Evolutionary conservation across 1,284 basidiomycete genomes (phyloP), one percentile per base, ranked within the genome.

Genomic region (Singerocomus rubriflavus): DNA sequence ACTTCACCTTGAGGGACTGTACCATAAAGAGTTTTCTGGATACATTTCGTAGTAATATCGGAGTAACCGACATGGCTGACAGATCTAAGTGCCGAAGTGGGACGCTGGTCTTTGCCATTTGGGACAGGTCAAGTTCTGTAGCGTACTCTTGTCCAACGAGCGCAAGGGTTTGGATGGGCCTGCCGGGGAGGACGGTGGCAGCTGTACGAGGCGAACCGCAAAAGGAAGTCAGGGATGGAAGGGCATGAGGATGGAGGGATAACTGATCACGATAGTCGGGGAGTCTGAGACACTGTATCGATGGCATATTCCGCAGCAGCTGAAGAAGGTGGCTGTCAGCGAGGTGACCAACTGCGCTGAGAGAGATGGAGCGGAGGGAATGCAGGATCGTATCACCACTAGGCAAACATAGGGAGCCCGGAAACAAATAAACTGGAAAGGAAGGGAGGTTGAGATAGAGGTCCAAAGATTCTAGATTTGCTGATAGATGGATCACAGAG

Each of bases 141-240:
- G 82, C 72, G 58, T 76, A 76, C 54, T 83, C 80, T 57, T 77
- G 73, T 5, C 80, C 81, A 48, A 80, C 69, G 44, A 85, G 79
- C 12, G 74, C 70, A 44, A 85, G 77, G 48, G 67, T 65, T 42
- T 74, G 73, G 25, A 84, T 77, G 6, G 81, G 78, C 31, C 82
- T 71, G 11, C 80, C 81, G 11, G 82, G 83, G 46, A 84, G 74
- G 48, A 85, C 61, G 10, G 71, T 68, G 42, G 80, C 80, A 3
- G 82, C 81, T n/a, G 79, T 72, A 61, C 73, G 72, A 48, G 81
- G 73, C 39, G 75, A 74, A 50, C 82, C 82, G 53, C 81, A 80
- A 71, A 84, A 85, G 44, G 75, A 73, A 17, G 70, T 57, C 33
- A 85, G 72, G 44, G 58, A 55, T 9, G 77, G 75, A 29, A 83